Evolutionary conservation across 306 rosid genomes (phyloP).

Genomic region (Hippophae tibetana): DNA sequence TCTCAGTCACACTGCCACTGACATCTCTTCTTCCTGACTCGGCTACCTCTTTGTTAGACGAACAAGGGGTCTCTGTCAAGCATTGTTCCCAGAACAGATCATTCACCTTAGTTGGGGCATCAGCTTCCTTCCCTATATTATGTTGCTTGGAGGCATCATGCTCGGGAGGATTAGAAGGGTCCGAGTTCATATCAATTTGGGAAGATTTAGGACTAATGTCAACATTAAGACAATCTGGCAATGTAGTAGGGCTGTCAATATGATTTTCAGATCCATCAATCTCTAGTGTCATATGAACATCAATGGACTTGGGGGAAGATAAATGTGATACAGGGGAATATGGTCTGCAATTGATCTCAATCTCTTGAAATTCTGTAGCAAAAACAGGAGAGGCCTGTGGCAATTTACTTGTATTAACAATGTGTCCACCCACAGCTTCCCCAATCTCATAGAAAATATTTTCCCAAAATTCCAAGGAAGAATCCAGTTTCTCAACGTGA

Average conservation of each 20-base stretch:
- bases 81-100: slow-evolving; percentile 36
- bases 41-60: not conserved
- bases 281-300: slow-evolving; percentile 19
- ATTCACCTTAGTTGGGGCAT: slow-evolving; percentile 14
- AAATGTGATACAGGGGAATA: slow-evolving; percentile 17
- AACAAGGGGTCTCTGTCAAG: slow-evolving; percentile 28
- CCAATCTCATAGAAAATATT: slow-evolving; percentile 12
- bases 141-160: slow-evolving; percentile 3
- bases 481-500: slow-evolving; percentile 23
- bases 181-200: slow-evolving; percentile 22
- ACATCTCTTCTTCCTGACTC: slow-evolving; percentile 3
- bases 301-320: slow-evolving; percentile 20
- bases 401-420: slow-evolving; percentile 6
- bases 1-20: slow-evolving; percentile 8
- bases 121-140: not conserved
- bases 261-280: slow-evolving; percentile 9
- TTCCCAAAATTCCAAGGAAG: slow-evolving; percentile 25
- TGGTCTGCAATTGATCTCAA: slow-evolving; percentile 8
- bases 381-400: slow-evolving; percentile 17
- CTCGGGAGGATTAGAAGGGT: slow-evolving; percentile 10
- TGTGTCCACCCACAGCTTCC: slow-evolving; percentile 10
- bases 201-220: slow-evolving; percentile 17
- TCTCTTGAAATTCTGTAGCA: slow-evolving; percentile 13
- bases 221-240: slow-evolving; percentile 5
- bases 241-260: slow-evolving; percentile 13